A percentile compares a stretch with the other conserved stretches of the same genome.
These are phyloP conservation scores for Picochlorum costavermella DNA, from an alignment of 139 green algal genomes.

Conservation along the genomic window DNA sequence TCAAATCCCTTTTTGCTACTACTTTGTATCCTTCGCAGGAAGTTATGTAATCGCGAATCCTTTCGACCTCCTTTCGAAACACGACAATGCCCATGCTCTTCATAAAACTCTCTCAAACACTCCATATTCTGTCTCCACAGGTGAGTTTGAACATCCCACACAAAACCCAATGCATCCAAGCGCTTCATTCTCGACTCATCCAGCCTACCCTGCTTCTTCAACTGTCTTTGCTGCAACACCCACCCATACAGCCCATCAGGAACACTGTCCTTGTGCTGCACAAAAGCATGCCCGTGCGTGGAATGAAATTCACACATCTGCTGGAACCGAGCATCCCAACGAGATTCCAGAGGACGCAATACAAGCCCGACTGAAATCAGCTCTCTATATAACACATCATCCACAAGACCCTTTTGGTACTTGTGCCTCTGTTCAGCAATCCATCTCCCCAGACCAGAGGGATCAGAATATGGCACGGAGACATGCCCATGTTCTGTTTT, in stretches of 20 bases:
- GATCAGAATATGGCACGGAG: conserved; percentile 4
- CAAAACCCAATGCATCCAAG: conserved; percentile 21
- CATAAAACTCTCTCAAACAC: too few species aligned
- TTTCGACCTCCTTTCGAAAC: too few species aligned
- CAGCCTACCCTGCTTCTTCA: conserved; percentile 11
- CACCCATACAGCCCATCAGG: conserved; percentile 12
- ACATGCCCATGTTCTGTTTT: conserved; percentile 10
- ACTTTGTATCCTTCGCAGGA: too few species aligned
- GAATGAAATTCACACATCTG: conserved; percentile 27
- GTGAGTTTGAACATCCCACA: not conserved
- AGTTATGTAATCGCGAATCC: too few species aligned
- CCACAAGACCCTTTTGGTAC: conserved; percentile 10
- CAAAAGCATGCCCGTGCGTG: conserved; percentile 14
- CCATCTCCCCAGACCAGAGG: conserved; percentile 20
- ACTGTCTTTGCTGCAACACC: conserved; percentile 12
- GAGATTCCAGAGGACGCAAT: not conserved
- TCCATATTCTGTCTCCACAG: too few species aligned
- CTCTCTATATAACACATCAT: not conserved
- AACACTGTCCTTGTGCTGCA: conserved; percentile 1
- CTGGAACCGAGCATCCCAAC: conserved; percentile 12
- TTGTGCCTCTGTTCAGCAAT: conserved; percentile 3
- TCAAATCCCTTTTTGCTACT: too few species aligned
- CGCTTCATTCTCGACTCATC: conserved; percentile 11
- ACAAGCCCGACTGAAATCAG: conserved; percentile 9
- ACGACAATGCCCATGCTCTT: too few species aligned